Conservation (phyloP, 1,284 basidiomycete species). For the Apiotrichum laibachii region DNA sequence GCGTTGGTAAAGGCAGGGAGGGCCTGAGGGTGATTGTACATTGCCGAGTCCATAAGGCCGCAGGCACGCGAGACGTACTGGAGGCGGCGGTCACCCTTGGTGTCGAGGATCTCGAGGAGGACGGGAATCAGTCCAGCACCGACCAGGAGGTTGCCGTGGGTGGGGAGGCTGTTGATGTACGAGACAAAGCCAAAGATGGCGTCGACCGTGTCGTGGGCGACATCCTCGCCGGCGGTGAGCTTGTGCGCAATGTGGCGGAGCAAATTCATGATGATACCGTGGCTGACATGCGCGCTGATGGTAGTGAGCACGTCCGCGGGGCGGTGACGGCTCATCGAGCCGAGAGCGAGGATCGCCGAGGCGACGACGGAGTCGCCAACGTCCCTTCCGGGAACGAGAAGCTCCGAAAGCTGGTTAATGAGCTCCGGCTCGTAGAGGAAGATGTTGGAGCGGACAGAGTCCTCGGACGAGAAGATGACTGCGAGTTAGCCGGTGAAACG, state of each 20-base stretch:
- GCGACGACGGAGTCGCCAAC: slow-evolving; percentile 65
- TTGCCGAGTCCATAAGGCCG: slow-evolving; percentile 86
- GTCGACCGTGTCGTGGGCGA: slow-evolving; percentile 81
- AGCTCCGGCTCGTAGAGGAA: slow-evolving; percentile 92
- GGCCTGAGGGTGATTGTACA: slow-evolving; percentile 72
- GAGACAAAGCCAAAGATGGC: slow-evolving; percentile 82
- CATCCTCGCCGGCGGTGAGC: slow-evolving; percentile 58
- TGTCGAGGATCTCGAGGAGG: slow-evolving; percentile 82
- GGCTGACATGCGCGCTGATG: slow-evolving; percentile 92
- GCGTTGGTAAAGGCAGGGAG: slow-evolving; percentile 83
- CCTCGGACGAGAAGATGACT: slow-evolving; percentile 73
- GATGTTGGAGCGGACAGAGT: slow-evolving; percentile 71
- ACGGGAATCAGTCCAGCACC: slow-evolving; percentile 93
- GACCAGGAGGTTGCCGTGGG: slow-evolving; percentile 87
- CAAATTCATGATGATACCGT: slow-evolving; percentile 86
- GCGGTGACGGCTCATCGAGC: slow-evolving; percentile 83
- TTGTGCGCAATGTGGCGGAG: slow-evolving; percentile 75
- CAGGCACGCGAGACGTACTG: slow-evolving; percentile 59
- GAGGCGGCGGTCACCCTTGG: slow-evolving; percentile 41
- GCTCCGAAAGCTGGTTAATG: slow-evolving; percentile 79
- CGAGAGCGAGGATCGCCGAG: slow-evolving; percentile 80
- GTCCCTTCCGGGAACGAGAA: slow-evolving; percentile 68
- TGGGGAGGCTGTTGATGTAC: slow-evolving; percentile 76
- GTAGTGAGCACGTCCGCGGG: slow-evolving; percentile 81
- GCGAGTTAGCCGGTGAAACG: slow-evolving; percentile 11